Evolutionary conservation across 345 rosid genomes (phyloP).

Genomic region (Aurinia saxatilis): DNA sequence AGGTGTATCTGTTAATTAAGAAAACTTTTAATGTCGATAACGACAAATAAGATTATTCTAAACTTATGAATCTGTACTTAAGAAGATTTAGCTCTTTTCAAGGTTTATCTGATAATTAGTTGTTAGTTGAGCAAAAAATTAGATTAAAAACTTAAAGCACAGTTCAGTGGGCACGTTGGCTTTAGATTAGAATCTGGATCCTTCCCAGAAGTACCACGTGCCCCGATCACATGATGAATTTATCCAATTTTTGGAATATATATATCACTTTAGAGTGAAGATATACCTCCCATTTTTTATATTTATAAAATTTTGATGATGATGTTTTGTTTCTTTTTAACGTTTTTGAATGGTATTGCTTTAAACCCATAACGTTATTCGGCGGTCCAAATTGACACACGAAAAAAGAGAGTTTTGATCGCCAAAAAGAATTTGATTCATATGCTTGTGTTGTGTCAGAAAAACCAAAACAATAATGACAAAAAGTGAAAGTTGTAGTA

Average conservation of each 20-base stretch:
- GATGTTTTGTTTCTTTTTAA: background rate
- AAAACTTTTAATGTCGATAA: background rate
- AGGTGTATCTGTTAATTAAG: no score
- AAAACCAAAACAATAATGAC: background rate
- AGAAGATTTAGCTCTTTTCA: background rate
- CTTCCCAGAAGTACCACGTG: constrained; percentile 18
- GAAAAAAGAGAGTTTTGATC: background rate
- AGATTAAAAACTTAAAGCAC: background rate
- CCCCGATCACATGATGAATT: constrained; percentile 10
- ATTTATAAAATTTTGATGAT: background rate
- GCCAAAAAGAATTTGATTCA: background rate
- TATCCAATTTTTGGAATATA: background rate
- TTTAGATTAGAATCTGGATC: constrained; percentile 4
- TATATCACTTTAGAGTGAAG: background rate
- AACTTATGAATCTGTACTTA: background rate
- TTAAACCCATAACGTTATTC: background rate
- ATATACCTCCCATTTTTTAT: background rate
- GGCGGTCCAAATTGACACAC: background rate
- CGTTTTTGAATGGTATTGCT: background rate
- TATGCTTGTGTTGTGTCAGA: background rate
- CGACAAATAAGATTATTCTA: background rate
- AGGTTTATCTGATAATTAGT: background rate
- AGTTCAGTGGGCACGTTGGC: background rate
- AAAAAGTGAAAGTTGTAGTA: background rate
- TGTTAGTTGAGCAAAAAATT: background rate